A percentile compares a stretch with the other conserved stretches of the same genome.
phyloP scores from a whole-genome alignment of 176 grass and related monocot species.

The Elaeis guineensis region DNA sequence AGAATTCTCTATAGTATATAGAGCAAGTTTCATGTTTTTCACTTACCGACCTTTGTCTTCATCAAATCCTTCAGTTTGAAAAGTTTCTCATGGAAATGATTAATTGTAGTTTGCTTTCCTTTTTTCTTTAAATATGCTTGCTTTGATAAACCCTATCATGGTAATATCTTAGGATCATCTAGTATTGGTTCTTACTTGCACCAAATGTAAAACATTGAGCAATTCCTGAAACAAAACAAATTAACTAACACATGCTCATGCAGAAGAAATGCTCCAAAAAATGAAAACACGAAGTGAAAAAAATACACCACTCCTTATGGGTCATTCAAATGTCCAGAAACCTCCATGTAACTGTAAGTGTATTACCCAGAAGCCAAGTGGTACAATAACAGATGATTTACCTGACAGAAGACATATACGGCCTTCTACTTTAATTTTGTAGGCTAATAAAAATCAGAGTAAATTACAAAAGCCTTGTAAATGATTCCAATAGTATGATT shows the following conservation, averaged over 20 bases:
- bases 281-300: too few relatives aligned
- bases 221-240: slow-evolving; percentile 36
- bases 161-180: slow-evolving; percentile 75
- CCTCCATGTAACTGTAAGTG: too few relatives aligned
- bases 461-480: too few relatives aligned
- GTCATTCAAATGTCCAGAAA: too few relatives aligned
- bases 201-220: slow-evolving; percentile 87
- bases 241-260: not conserved
- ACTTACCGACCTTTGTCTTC: slow-evolving; percentile 72
- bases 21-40: not conserved
- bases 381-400: too few relatives aligned
- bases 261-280: not conserved
- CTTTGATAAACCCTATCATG: slow-evolving; percentile 57
- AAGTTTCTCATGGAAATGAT: slow-evolving; percentile 97
- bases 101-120: slow-evolving; percentile 71
- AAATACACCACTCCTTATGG: too few relatives aligned
- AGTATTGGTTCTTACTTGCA: slow-evolving; percentile 60
- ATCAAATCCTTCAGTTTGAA: slow-evolving; percentile 93
- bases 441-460: too few relatives aligned
- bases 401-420: too few relatives aligned
- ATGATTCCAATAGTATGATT: too few relatives aligned
- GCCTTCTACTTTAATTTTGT: too few relatives aligned
- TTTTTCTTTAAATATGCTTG: slow-evolving; percentile 76
- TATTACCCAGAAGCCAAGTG: too few relatives aligned
- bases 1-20: too few relatives aligned